phyloP scores from a whole-genome alignment of 2,329 filamentous ascomycete genomes.

The Pseudofabraea citricarpa region DNA sequence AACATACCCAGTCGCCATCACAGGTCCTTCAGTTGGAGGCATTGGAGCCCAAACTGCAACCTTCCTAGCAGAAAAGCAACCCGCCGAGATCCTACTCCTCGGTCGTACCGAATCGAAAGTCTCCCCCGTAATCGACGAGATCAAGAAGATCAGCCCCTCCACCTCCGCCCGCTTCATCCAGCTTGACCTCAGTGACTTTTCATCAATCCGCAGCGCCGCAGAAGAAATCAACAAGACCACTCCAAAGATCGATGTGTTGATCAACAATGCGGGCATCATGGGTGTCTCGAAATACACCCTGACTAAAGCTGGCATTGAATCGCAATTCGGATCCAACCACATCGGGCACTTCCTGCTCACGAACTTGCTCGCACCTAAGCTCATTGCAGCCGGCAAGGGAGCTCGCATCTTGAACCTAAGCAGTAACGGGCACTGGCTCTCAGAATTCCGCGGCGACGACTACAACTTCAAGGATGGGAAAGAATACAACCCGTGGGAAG shows the following conservation, averaged over 20 bases:
- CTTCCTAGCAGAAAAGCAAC: constrained; percentile 13
- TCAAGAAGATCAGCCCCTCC: not conserved
- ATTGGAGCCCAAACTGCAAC: constrained; percentile 4
- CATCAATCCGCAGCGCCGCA: constrained; percentile 32
- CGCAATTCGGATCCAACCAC: constrained; percentile 49
- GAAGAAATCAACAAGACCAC: constrained; percentile 30
- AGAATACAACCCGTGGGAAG: constrained; percentile 30
- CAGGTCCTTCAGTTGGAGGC: not conserved
- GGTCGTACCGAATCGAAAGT: constrained; percentile 2
- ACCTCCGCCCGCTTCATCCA: not conserved
- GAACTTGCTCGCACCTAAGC: constrained; percentile 34
- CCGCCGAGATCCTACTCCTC: constrained; percentile 4
- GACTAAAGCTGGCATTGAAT: constrained; percentile 42
- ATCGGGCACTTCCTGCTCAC: constrained; percentile 50
- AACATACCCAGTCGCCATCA: constrained; percentile 1
- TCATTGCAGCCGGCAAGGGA: constrained; percentile 32
- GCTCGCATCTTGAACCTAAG: constrained; percentile 33
- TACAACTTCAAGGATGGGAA: constrained; percentile 26
- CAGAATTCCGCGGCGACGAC: constrained; percentile 34
- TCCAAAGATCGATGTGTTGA: constrained; percentile 33
- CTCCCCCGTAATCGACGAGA: constrained; percentile 1
- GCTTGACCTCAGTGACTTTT: constrained; percentile 32
- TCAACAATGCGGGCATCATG: constrained; percentile 33
- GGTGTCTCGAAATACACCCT: constrained; percentile 10
- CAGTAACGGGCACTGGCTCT: constrained; percentile 36